Evolutionary conservation across 805 yeast species (phyloP).

Genomic region (Schizosaccharomyces japonicus): DNA sequence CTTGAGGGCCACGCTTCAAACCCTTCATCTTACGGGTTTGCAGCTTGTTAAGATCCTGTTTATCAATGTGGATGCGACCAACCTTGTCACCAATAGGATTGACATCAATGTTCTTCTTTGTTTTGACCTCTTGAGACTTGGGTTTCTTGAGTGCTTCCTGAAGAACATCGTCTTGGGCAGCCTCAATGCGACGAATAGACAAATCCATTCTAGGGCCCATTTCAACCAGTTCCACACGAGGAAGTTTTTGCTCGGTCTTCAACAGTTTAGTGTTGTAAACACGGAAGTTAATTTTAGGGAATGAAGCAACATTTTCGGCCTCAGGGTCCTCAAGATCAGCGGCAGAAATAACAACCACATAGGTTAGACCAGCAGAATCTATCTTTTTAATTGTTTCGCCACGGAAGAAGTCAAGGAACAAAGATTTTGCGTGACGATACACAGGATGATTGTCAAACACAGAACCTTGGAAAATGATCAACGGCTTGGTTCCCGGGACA

Average conservation of each 20-base stretch:
- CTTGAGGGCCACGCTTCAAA: constrained; percentile 36
- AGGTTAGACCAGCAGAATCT: constrained; percentile 88
- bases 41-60: constrained; percentile 68
- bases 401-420: constrained; percentile 74
- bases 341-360: constrained; percentile 58
- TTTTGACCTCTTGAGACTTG: constrained; percentile 55
- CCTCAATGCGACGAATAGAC: constrained; percentile 63
- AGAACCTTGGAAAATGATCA: constrained; percentile 82
- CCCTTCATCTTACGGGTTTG: constrained; percentile 99
- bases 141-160: constrained; percentile 70
- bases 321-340: constrained; percentile 20
- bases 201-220: constrained; percentile 91
- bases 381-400: constrained; percentile 28
- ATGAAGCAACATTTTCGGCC: constrained; percentile 6
- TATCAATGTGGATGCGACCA: constrained; percentile 88
- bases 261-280: constrained; percentile 68
- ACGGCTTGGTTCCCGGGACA: constrained; percentile 79
- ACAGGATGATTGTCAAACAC: constrained; percentile 76
- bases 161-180: constrained; percentile 66
- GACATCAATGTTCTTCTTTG: constrained; percentile 67
- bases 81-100: constrained; percentile 89
- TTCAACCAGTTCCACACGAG: constrained; percentile 83
- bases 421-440: constrained; percentile 61
- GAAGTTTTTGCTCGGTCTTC: constrained; percentile 57
- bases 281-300: constrained; percentile 58